phyloP scores from a whole-genome alignment of 2,329 filamentous ascomycete genomes.

The Podosphaera fusca region DNA sequence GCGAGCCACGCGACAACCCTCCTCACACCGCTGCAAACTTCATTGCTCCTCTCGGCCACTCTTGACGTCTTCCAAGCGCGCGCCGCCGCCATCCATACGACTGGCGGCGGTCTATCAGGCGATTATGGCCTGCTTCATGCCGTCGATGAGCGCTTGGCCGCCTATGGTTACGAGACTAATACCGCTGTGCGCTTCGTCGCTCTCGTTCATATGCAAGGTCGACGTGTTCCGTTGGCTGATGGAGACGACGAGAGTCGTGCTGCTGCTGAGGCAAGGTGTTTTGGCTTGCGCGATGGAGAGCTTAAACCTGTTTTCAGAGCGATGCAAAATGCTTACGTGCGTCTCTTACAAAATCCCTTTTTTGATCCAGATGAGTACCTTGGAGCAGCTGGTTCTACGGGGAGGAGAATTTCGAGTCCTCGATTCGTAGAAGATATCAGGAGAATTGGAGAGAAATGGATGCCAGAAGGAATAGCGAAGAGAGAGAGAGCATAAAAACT shows the following conservation, averaged over 20 bases:
- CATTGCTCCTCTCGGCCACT: conserved; percentile 70
- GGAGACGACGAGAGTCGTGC: conserved; percentile 13
- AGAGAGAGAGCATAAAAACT: conserved; percentile 13
- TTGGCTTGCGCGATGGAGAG: conserved; percentile 65
- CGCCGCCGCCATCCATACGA: conserved; percentile 39
- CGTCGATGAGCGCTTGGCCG: conserved; percentile 74
- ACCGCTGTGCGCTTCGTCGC: conserved; percentile 80
- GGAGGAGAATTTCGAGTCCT: conserved; percentile 55
- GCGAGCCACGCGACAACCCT: conserved; percentile 22
- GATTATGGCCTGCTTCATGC: conserved; percentile 84
- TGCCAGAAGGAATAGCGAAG: conserved; percentile 37
- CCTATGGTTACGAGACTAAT: conserved; percentile 93
- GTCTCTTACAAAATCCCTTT: conserved; percentile 80
- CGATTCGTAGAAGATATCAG: conserved; percentile 65
- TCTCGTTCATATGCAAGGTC: conserved; percentile 73
- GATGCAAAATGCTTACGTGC: conserved; percentile 79
- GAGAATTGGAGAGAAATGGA: conserved; percentile 68
- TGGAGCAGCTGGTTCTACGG: conserved; percentile 26
- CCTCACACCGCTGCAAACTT: conserved; percentile 66
- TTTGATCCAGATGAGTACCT: conserved; percentile 72
- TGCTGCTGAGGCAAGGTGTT: conserved; percentile 26
- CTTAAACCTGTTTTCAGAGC: conserved; percentile 76
- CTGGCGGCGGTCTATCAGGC: conserved; percentile 36
- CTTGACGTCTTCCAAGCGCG: conserved; percentile 87
- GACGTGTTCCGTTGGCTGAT: conserved; percentile 16